phyloP scores from a whole-genome alignment of 2,329 filamentous ascomycete genomes.

The Hypoxylon sp. region DNA sequence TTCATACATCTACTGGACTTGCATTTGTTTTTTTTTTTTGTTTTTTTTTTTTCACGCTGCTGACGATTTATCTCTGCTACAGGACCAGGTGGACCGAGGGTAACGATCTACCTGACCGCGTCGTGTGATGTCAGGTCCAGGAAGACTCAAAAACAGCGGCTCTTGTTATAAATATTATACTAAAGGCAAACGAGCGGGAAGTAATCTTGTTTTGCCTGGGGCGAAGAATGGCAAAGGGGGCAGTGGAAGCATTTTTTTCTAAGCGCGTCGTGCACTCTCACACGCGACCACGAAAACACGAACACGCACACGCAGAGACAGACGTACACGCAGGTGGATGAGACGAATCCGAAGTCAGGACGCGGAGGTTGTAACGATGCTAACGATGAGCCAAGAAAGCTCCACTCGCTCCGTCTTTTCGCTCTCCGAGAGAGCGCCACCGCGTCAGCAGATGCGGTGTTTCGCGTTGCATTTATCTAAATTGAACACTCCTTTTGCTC shows the following conservation, averaged over 20 bases:
- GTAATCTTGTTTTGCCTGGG: not conserved
- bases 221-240: not conserved
- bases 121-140: slow-evolving; percentile 52
- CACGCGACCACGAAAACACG: no score
- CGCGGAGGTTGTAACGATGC: not conserved
- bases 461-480: not conserved
- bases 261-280: no score
- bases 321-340: no score
- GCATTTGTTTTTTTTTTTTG: not conserved
- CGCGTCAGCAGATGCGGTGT: not conserved
- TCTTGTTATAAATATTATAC: slow-evolving; percentile 25
- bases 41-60: not conserved
- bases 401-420: not conserved
- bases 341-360: not conserved
- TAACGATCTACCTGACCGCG: slow-evolving; percentile 63
- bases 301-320: not conserved
- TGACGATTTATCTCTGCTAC: slow-evolving; percentile 19
- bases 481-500: not conserved
- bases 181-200: slow-evolving; percentile 19
- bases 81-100: slow-evolving; percentile 45
- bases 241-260: not conserved
- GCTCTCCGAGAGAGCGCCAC: not conserved
- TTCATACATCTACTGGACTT: no score
- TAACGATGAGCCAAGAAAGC: not conserved
- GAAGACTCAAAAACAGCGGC: slow-evolving; percentile 7